Evolutionary conservation across 441 rosid species (phyloP).

Genomic region (Populus hybrid): DNA sequence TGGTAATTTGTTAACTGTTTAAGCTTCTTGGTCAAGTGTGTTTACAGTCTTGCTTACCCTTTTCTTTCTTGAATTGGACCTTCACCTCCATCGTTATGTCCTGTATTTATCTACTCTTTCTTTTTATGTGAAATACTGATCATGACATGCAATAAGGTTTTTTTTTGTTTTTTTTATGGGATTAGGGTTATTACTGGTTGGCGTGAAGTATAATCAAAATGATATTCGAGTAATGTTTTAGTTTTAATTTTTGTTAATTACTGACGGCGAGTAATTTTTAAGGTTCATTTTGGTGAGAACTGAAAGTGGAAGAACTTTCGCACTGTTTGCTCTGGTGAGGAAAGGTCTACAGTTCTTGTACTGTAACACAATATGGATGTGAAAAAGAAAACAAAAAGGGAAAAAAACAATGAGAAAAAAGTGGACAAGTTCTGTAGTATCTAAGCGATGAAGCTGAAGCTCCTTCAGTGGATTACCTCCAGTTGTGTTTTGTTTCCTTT

Average conservation of each 20-base stretch:
- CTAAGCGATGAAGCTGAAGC: background rate
- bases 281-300: too few relatives aligned
- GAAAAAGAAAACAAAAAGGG: background rate
- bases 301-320: too few relatives aligned
- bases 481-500: background rate
- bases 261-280: too few relatives aligned
- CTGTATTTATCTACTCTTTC: background rate
- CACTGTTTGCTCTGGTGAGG: background rate
- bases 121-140: background rate
- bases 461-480: background rate
- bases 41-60: background rate
- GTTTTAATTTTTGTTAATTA: too few relatives aligned
- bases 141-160: background rate
- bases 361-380: background rate
- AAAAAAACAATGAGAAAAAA: background rate
- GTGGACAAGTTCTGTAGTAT: background rate
- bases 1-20: background rate
- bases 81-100: background rate
- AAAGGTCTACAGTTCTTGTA: background rate
- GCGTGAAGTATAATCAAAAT: background rate
- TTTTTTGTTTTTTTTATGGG: background rate
- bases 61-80: background rate
- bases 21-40: background rate
- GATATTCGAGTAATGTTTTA: too few relatives aligned
- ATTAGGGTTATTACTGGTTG: conserved; percentile 21